Evolutionary conservation across 1,284 basidiomycete species (phyloP), one percentile per base, ranked within the genome.

Genomic region (Moesziomyces aphidis): DNA sequence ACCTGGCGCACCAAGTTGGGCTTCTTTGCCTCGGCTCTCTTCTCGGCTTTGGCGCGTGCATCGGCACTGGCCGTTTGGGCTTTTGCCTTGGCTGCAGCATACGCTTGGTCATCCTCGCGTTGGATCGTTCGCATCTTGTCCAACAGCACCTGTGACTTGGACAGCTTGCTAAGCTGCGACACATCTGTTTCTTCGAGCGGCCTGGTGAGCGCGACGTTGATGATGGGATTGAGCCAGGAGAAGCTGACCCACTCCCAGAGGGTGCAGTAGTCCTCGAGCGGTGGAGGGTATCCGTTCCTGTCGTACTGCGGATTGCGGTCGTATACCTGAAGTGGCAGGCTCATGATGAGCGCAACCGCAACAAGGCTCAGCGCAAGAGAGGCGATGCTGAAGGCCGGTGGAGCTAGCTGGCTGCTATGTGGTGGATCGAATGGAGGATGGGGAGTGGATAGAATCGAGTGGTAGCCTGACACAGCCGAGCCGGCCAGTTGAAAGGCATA

Each of bases 181-280:
- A 78, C 66, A 28, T 78, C 77, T 9, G 24, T 55, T 36, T 78
- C 67, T 34, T 78, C 73, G 17, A 78, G 61, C 1, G 63, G 61
- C 6, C 77, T 54, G 19, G 49, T 17, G 15, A 59, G 34, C 3
- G 63, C 68, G 1, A 47, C 23, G 23, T 19, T 23, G 42, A 78
- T 59, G 24, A 78, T 50, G 7, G 68, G 65, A 15, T 90, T 89
- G 49, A 94, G 88, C 86, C 93, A 94, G 2, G 89, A 88, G 83
- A 93, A 93, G 1, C 89, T 90, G 55, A 89, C 87, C 91, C 92
- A 93, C n/a, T 89, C 87, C 88, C 90, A 91, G 17, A 94, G 86
- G n/a, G 88, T 90, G 46, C 90, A 90, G 60, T 88, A 86, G 80
- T 94, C 92, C 83, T 94, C 92, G 4, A 90, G 88, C 88, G 45